These are phyloP conservation scores for Boletus eberwhitei DNA, from an alignment of 768 basidiomycete species.

Conservation along the genomic window DNA sequence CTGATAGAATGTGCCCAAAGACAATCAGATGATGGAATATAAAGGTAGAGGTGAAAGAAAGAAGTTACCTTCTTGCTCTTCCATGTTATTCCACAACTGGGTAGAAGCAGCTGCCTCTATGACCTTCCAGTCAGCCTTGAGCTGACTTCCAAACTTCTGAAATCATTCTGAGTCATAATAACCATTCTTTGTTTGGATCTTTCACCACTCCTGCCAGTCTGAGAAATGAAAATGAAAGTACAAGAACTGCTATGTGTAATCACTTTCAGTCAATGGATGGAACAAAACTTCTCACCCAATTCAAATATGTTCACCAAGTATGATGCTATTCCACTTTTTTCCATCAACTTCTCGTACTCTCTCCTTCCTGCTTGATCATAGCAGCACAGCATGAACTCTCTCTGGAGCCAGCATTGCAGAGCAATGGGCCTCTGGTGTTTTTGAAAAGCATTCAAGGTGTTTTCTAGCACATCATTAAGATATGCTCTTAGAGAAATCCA, in stretches of 20 bases:
- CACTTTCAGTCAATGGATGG: background rate
- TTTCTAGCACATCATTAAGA: background rate
- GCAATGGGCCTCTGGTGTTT: background rate
- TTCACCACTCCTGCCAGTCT: slow-evolving; percentile 3
- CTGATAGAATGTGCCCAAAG: background rate
- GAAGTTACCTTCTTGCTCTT: background rate
- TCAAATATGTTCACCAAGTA: background rate
- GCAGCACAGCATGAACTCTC: slow-evolving; percentile 6
- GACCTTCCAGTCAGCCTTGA: background rate
- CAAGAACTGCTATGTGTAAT: background rate
- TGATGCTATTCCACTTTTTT: background rate
- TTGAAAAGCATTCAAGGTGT: background rate
- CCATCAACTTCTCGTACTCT: background rate
- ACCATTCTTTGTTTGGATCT: background rate
- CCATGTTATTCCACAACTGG: background rate
- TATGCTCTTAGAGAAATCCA: slow-evolving; percentile 1
- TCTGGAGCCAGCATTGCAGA: slow-evolving; percentile 1
- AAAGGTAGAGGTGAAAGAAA: no score
- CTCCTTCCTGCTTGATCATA: background rate
- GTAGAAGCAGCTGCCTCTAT: background rate
- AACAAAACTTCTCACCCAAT: background rate
- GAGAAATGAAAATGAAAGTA: background rate
- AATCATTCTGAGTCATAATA: background rate
- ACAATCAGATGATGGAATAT: no score
- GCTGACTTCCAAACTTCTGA: background rate